These are phyloP conservation scores for Asterionellopsis glacialis DNA, from an alignment of 108 stramenopile genomes.

Conservation along the genomic window DNA sequence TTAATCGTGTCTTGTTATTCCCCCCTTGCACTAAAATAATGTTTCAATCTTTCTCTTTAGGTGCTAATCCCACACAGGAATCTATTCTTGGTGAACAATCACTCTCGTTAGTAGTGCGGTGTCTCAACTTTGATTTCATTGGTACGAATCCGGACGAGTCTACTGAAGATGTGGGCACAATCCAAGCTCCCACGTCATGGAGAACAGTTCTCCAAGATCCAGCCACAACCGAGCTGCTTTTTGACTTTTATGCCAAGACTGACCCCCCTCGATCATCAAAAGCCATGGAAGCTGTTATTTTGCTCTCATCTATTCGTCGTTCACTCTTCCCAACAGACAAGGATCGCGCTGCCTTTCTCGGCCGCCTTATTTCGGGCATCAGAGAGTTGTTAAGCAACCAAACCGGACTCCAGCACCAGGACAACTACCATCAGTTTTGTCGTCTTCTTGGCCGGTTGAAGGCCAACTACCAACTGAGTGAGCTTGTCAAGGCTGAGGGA, in stretches of 20 bases:
- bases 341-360: conserved; percentile 88
- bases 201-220: conserved; percentile 81
- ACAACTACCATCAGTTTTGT: conserved; percentile 98
- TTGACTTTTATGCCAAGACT: conserved; percentile 94
- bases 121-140: conserved; percentile 97
- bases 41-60: conserved; percentile 19
- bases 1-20: background rate
- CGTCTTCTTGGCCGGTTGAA: conserved; percentile 93
- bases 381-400: conserved; percentile 86
- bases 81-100: conserved; percentile 81
- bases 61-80: conserved; percentile 69
- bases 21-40: background rate
- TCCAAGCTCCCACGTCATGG: conserved; percentile 96
- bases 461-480: conserved; percentile 95
- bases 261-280: conserved; percentile 87
- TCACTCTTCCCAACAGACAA: conserved; percentile 93
- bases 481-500: conserved; percentile 89
- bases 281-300: conserved; percentile 92
- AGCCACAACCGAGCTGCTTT: conserved; percentile 81
- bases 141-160: conserved; percentile 98
- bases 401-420: conserved; percentile 92
- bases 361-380: conserved; percentile 80
- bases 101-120: conserved; percentile 77
- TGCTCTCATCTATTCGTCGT: conserved; percentile 85
- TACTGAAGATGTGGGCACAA: conserved; percentile 95